These are phyloP conservation scores for Mitragyna speciosa DNA, from an alignment of 257 asterid species.

Conservation along the genomic window DNA sequence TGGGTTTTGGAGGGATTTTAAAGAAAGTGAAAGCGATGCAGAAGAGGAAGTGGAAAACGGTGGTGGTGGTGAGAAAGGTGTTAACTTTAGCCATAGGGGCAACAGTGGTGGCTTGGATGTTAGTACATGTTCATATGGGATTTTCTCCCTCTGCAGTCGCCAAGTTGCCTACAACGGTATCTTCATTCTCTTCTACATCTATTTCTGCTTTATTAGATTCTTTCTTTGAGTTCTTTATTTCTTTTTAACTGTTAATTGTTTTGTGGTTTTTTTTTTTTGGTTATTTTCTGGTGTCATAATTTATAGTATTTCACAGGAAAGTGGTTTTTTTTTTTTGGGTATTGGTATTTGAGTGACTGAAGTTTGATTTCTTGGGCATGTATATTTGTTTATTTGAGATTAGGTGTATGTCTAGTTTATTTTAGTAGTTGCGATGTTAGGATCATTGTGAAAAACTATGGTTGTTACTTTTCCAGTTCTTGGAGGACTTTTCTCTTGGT, in stretches of 20 bases:
- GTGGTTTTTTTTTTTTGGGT: not conserved
- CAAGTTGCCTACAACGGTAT: constrained; percentile 47
- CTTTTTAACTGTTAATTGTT: not conserved
- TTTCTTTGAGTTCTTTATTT: not conserved
- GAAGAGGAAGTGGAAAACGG: constrained; percentile 64
- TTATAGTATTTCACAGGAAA: too few relatives aligned
- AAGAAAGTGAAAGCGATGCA: constrained; percentile 28
- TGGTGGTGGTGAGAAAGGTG: constrained; percentile 55
- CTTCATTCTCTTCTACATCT: not conserved
- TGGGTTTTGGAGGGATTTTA: constrained; percentile 13
- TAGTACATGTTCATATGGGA: constrained; percentile 45
- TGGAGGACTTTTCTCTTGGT: not conserved
- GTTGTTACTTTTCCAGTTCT: not conserved
- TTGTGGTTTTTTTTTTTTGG: not conserved
- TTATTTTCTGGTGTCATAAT: too few relatives aligned
- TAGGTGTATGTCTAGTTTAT: not conserved
- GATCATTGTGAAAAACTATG: not conserved
- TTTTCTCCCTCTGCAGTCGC: constrained; percentile 36
- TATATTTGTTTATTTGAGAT: not conserved
- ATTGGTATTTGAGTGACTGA: not conserved
- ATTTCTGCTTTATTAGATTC: not conserved
- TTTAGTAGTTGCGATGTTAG: not conserved
- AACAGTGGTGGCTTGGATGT: constrained; percentile 58
- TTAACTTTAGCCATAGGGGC: constrained; percentile 57
- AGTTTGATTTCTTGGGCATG: constrained; percentile 3